Base-by-base conservation (phyloP, 2,329 filamentous ascomycete genomes). In the Tolypocladium pustulatum region DNA sequence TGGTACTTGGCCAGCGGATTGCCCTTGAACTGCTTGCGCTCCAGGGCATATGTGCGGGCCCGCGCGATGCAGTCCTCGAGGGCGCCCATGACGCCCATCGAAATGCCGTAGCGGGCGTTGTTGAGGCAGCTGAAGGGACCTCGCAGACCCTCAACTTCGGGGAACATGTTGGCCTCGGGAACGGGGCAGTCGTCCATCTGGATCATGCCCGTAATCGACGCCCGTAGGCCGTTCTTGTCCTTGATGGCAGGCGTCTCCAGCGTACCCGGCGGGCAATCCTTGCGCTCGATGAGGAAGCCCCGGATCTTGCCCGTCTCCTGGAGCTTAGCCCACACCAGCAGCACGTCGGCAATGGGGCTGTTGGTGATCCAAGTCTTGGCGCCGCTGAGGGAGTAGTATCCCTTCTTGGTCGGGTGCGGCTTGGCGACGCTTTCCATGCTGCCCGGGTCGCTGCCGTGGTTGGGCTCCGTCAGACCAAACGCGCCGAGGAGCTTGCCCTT, bases 331-430 rank as follows among this genome's bases (percentile, higher is more conserved):
- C 94, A 99, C 1, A 96, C 86, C 63, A 96, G 75, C 57, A 95
- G 75, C 2, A 96, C 81, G 66, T 96, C 90, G 1, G 91, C 84
- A 66, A 96, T 95, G 4, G 91, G 91, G 9, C 89, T 93, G 74
- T 96, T 96, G 17, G 91, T 96, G 71, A 96, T 96, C 91, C 91
- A 96, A 0, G 92, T 96, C 79, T 96, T 96, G 55, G 89, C 78
- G 1, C 91, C 91, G 53, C 86, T 90, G 40, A 96, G 75, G 51
- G 86, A 82, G 66, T 87, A 89, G 72, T 91, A 90, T 1, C 91
- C 91, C 68, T 89, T 87, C 78, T 92, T 92, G 9, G 84, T 86
- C 7, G 91, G 89, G 70, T 96, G 91, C 55, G 87, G 86, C 70
- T 86, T 90, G n/a, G 91, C 92, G 12, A 83, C 81, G 7, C 88